These are phyloP conservation scores for Starmerella apicola DNA, from an alignment of 805 yeast genomes.

Conservation along the genomic window DNA sequence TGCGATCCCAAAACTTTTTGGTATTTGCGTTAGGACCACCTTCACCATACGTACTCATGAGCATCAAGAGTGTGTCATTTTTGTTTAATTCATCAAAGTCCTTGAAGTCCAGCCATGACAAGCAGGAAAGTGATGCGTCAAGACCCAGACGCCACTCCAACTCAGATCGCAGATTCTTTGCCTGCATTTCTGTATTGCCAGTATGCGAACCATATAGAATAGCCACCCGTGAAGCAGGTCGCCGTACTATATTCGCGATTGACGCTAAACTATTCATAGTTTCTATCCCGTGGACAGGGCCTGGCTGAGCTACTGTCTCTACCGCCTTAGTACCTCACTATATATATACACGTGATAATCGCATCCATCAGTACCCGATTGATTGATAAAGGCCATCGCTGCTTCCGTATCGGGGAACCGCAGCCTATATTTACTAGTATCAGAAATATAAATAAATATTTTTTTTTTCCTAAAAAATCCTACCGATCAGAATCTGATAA, in stretches of 20 bases:
- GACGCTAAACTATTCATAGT: too few species aligned
- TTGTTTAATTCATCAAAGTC: conserved; percentile 42
- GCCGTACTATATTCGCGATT: background rate
- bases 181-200: conserved; percentile 81
- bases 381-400: too few species aligned
- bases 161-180: conserved; percentile 67
- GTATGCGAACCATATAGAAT: conserved; percentile 76
- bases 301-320: too few species aligned
- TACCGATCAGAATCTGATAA: too few species aligned
- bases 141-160: conserved; percentile 57
- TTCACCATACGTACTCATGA: conserved; percentile 75
- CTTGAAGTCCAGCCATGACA: conserved; percentile 63
- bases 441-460: too few species aligned
- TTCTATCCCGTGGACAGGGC: too few species aligned
- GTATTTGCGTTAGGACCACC: conserved; percentile 84
- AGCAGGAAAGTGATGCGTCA: conserved; percentile 54
- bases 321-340: too few species aligned
- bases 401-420: too few species aligned
- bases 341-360: too few species aligned
- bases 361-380: too few species aligned
- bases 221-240: conserved; percentile 26
- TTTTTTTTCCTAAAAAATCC: too few species aligned
- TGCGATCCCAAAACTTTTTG: conserved; percentile 26
- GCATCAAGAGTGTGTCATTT: conserved; percentile 41
- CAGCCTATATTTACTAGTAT: too few species aligned